These are phyloP conservation scores for Pyracantha coccinea DNA, from an alignment of 331 rosid genomes.

Conservation along the genomic window DNA sequence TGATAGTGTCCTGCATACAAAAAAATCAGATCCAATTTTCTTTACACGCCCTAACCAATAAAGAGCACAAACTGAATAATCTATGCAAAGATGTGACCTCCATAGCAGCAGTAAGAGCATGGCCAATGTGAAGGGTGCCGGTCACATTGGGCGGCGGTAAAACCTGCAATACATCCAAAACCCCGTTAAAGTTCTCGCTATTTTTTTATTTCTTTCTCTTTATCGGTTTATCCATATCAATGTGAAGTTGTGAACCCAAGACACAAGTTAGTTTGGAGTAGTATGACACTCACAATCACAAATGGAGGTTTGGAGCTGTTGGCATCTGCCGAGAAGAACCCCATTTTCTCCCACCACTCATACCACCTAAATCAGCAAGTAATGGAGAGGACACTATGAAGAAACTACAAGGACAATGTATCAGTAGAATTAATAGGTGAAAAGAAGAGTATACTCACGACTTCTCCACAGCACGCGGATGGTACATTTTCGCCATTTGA, in stretches of 20 bases:
- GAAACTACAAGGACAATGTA: neutral
- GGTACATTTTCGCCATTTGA: constrained; percentile 76
- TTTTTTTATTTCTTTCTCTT: neutral
- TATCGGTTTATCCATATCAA: no score
- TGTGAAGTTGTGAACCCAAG: neutral
- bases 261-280: neutral
- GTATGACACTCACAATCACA: constrained; percentile 61
- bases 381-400: constrained; percentile 5
- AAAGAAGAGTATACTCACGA: constrained; percentile 42
- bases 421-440: neutral
- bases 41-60: neutral
- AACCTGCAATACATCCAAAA: constrained; percentile 41
- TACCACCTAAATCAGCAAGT: constrained; percentile 63
- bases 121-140: constrained; percentile 95
- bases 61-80: constrained; percentile 5
- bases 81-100: constrained; percentile 65
- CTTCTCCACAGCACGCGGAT: constrained; percentile 70
- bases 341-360: constrained; percentile 87
- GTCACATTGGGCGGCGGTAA: constrained; percentile 96
- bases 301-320: constrained; percentile 78
- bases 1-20: constrained; percentile 73
- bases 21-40: neutral
- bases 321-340: constrained; percentile 65
- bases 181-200: no score
- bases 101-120: constrained; percentile 86